Conservation (phyloP, 148 eudicot genomes). For the Chenopodium berlandieri region DNA sequence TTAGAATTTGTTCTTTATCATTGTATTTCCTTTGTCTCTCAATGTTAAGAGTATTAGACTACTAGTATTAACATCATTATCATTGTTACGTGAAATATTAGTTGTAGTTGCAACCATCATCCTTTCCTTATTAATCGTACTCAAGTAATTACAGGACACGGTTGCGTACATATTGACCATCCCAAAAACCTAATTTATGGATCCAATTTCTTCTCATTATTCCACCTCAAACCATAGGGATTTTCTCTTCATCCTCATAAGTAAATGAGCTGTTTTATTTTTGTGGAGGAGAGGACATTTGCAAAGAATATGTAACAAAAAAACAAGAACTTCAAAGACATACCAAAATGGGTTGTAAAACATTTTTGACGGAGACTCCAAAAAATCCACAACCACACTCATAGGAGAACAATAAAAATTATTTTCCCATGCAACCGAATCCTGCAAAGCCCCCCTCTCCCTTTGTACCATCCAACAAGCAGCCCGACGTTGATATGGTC, state of each 20-base stretch:
- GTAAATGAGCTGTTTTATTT: neutral
- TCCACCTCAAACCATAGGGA: neutral
- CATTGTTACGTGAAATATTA: neutral
- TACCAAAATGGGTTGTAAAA: conserved; percentile 95
- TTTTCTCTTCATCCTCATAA: neutral
- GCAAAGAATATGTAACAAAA: neutral
- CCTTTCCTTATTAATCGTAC: neutral
- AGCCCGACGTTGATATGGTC: conserved; percentile 98
- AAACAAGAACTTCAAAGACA: conserved; percentile 10
- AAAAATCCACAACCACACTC: conserved; percentile 63
- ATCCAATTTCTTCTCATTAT: neutral
- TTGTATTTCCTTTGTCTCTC: neutral
- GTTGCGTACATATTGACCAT: neutral
- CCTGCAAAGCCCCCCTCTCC: conserved; percentile 56
- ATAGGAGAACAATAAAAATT: conserved; percentile 56
- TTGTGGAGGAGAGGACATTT: neutral
- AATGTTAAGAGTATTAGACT: neutral
- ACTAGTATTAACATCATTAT: neutral
- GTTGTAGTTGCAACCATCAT: neutral
- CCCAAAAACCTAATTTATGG: neutral
- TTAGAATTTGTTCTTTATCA: neutral
- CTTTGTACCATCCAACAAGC: conserved; percentile 92
- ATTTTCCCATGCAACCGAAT: conserved; percentile 30
- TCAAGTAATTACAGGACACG: neutral
- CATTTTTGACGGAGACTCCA: conserved; percentile 63